Base-by-base conservation (phyloP, 139 green algal species). In the Mesostigma viride region DNA sequence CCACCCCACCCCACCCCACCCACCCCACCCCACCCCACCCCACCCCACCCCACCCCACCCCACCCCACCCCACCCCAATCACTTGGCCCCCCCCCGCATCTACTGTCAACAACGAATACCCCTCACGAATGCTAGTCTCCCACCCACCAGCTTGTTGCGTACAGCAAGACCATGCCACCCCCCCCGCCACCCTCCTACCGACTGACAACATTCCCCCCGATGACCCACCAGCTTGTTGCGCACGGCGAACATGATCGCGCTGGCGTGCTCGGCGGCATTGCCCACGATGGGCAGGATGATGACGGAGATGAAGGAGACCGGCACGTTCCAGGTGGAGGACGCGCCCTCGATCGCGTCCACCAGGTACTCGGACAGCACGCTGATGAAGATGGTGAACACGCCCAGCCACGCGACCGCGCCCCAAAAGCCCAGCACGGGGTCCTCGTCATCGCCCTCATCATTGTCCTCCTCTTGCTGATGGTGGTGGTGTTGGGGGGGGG, bases 341-440 rank as follows among this genome's bases (percentile, higher is more conserved):
- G 85, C 57, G 26, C 73, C 73, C 67, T 79, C 66, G 57, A 91
- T 91, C 6, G 76, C 69, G 32, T 79, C 80, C 53, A 88, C 81
- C 1, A 90, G 70, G 40, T 78, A 82, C 11, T 87, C 82, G 8
- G 80, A 88, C 14, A 92, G 71, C 27, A 91, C 53, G n/a, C 82
- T 60, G 58, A 90, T 91, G 69, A 85, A 63, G 44, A 86, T 48
- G 30, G 86, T 90, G 27, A 92, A 76, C 0, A 86, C 31, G 0
- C 59, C 61, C 28, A 92, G 71, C 84, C 86, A 92, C n/a, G 82
- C 20, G 24, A 90, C 67, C 65, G 72, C 77, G 31, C 76, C 79
- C 17, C 44, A 44, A 47, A 82, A 68, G 58, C 76, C 64, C 31
- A 76, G 46, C 26, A 76, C 44, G 14, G 45, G 30, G 26, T 67